Conservation (phyloP, 768 basidiomycete genomes). For the Collybiopsis confluens region DNA sequence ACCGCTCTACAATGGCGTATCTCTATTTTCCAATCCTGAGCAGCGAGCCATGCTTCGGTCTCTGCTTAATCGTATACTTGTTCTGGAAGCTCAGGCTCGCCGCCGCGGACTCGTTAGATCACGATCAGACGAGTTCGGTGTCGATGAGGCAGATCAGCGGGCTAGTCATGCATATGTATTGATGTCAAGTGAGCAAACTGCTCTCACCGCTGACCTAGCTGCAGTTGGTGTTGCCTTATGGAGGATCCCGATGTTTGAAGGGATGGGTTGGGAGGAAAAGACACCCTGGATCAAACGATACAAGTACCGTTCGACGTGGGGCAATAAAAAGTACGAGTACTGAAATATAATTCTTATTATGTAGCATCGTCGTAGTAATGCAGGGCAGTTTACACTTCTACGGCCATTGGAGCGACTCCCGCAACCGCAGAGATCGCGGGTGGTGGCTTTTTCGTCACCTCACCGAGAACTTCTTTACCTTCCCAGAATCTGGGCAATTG, state of each 20-base stretch:
- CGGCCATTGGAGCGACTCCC: constrained; percentile 43
- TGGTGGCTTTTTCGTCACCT: constrained; percentile 22
- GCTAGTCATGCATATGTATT: constrained; percentile 71
- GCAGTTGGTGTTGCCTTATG: constrained; percentile 70
- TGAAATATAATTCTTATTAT: neutral
- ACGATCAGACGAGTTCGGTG: neutral
- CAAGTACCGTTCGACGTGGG: neutral
- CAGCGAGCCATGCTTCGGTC: constrained; percentile 60
- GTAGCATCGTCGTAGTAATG: neutral
- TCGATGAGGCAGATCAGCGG: constrained; percentile 30
- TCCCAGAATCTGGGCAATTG: constrained; percentile 89
- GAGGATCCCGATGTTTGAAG: constrained; percentile 78
- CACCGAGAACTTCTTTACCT: constrained; percentile 66
- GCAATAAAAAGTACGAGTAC: neutral
- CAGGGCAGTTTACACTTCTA: constrained; percentile 33
- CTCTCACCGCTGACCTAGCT: constrained; percentile 54
- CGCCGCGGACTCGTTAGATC: neutral
- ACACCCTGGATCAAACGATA: neutral
- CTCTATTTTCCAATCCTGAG: constrained; percentile 56
- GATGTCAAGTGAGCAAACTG: constrained; percentile 43
- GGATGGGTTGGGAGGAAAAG: constrained; percentile 46
- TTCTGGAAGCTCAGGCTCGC: no score
- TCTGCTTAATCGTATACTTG: constrained; percentile 43
- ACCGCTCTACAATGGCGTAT: constrained; percentile 66
- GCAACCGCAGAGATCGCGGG: constrained; percentile 20